Percentiles rank a stretch among this genome's conserved stretches.
Evolutionary conservation across 1,284 basidiomycete species (phyloP).

Genomic region (Somion occarium): DNA sequence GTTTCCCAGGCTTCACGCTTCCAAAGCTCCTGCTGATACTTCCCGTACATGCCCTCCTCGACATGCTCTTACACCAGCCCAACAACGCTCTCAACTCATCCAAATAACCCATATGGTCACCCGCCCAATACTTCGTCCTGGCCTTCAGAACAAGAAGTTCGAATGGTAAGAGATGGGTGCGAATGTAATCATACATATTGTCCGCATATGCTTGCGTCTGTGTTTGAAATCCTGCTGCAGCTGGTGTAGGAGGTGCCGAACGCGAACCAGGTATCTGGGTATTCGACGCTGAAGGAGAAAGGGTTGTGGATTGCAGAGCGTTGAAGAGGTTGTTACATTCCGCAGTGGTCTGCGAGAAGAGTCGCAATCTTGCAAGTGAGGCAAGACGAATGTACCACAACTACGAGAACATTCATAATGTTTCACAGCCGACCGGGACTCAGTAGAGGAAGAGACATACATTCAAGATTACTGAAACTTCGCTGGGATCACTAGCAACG

Average conservation of each 20-base stretch:
- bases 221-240: not conserved
- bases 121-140: constrained; percentile 68
- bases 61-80: constrained; percentile 64
- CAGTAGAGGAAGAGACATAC: constrained; percentile 36
- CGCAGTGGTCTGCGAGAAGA: constrained; percentile 76
- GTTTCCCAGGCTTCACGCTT: constrained; percentile 3
- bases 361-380: constrained; percentile 68
- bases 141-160: constrained; percentile 75
- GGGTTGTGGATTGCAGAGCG: constrained; percentile 31
- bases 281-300: constrained; percentile 1
- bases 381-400: constrained; percentile 80
- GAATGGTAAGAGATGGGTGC: constrained; percentile 66
- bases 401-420: constrained; percentile 30
- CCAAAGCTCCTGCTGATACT: constrained; percentile 13
- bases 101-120: constrained; percentile 69
- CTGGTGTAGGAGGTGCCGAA: not conserved
- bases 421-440: not conserved
- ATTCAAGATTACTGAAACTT: constrained; percentile 57
- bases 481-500: constrained; percentile 61
- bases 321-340: constrained; percentile 77
- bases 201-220: constrained; percentile 25
- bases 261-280: not conserved
- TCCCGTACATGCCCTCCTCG: constrained; percentile 31
- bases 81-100: constrained; percentile 78
- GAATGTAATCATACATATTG: constrained; percentile 39